These are phyloP conservation scores for Penicillium longicatenatum DNA, from an alignment of 495 filamentous ascomycete species.

Conservation along the genomic window DNA sequence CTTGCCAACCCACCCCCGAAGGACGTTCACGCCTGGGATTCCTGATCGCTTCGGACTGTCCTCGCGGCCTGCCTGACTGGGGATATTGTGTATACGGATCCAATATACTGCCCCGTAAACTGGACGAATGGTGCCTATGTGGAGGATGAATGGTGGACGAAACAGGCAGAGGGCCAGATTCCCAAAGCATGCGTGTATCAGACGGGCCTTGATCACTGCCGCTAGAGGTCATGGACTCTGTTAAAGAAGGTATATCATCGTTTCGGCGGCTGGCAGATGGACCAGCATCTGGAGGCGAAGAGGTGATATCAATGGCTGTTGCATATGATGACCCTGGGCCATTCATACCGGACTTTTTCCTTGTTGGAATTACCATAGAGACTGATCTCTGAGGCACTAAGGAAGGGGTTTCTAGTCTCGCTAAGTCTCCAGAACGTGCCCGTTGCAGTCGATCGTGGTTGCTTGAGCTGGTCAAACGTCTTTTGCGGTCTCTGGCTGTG, in stretches of 20 bases:
- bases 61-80: background rate
- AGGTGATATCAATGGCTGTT: slow-evolving; percentile 42
- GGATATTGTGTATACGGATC: background rate
- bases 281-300: slow-evolving; percentile 28
- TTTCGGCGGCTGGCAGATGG: slow-evolving; percentile 12
- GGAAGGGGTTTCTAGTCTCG: background rate
- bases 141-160: background rate
- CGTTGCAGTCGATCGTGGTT: slow-evolving; percentile 30
- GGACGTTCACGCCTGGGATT: background rate
- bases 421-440: slow-evolving; percentile 23
- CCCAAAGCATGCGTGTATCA: background rate
- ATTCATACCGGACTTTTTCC: slow-evolving; percentile 9
- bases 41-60: slow-evolving; percentile 4
- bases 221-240: background rate
- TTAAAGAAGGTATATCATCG: background rate
- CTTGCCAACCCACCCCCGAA: background rate
- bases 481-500: slow-evolving; percentile 28
- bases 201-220: background rate
- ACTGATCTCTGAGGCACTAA: slow-evolving; percentile 26
- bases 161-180: background rate
- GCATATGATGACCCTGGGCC: slow-evolving; percentile 34
- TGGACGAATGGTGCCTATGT: background rate
- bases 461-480: slow-evolving; percentile 36
- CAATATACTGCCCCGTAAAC: background rate
- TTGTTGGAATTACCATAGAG: slow-evolving; percentile 23